These are phyloP conservation scores for Antitrichia curtipendula DNA, from an alignment of 225 moss, liverwort and hornwort genomes.

Conservation along the genomic window DNA sequence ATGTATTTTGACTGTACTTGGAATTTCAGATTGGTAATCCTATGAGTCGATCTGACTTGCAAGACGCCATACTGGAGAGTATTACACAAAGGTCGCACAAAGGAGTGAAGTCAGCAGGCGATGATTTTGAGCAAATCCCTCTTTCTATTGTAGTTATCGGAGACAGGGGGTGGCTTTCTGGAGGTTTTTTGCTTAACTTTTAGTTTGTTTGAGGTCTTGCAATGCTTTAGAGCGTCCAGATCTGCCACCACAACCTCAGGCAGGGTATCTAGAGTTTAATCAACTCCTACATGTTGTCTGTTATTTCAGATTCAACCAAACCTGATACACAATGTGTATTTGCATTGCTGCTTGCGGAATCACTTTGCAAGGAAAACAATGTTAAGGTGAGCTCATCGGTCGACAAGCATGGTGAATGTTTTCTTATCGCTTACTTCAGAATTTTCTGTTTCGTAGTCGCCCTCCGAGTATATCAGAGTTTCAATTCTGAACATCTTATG, in stretches of 20 bases:
- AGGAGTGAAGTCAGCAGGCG: slow-evolving; percentile 8
- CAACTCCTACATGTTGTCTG: background rate
- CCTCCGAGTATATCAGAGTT: background rate
- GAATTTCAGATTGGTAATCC: slow-evolving; percentile 52
- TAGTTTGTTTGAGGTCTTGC: background rate
- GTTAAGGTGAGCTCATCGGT: slow-evolving; percentile 30
- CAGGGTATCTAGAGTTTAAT: background rate
- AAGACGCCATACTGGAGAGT: slow-evolving; percentile 44
- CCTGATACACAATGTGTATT: slow-evolving; percentile 63
- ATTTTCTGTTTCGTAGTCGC: background rate
- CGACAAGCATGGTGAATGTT: background rate
- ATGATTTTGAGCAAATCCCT: slow-evolving; percentile 36
- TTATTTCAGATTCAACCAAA: slow-evolving; percentile 43
- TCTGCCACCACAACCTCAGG: background rate
- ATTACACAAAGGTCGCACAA: background rate
- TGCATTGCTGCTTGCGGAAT: slow-evolving; percentile 57
- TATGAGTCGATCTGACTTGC: slow-evolving; percentile 60
- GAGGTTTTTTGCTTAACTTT: slow-evolving; percentile 25
- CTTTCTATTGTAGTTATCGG: slow-evolving; percentile 54
- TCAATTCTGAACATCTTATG: background rate
- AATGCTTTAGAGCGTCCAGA: background rate
- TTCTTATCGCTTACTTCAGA: background rate
- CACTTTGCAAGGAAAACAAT: slow-evolving; percentile 47
- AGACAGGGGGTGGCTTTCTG: slow-evolving; percentile 51
- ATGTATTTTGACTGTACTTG: background rate